A percentile compares a stretch with the other conserved stretches of the same genome.
Conservation (phyloP, 192 early-diverging fungal species). For the Backusella westeae region DNA sequence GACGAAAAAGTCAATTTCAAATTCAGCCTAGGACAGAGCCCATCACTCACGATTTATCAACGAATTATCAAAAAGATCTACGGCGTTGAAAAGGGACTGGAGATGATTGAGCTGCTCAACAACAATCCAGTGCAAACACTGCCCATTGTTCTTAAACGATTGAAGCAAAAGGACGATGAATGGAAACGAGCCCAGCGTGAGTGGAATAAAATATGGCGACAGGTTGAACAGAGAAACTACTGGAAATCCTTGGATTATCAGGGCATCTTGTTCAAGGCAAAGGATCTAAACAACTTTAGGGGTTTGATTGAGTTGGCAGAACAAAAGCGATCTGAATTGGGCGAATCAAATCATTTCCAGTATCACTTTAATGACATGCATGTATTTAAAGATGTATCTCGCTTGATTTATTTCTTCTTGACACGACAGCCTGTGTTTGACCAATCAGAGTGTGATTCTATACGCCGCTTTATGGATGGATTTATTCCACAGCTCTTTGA, state of each 20-base stretch:
- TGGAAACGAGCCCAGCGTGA: conserved; percentile 79
- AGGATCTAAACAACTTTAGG: conserved; percentile 76
- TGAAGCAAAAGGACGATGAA: conserved; percentile 98
- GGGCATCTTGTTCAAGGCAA: conserved; percentile 81
- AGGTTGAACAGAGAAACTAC: conserved; percentile 89
- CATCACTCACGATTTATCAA: conserved; percentile 83
- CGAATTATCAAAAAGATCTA: conserved; percentile 93
- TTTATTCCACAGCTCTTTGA: conserved; percentile 72
- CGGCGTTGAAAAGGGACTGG: conserved; percentile 75
- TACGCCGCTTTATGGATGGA: conserved; percentile 67
- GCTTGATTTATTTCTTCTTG: conserved; percentile 66
- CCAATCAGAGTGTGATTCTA: conserved; percentile 64
- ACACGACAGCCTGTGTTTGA: conserved; percentile 52
- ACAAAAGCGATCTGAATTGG: not conserved
- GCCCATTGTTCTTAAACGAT: conserved; percentile 87
- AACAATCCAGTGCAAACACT: conserved; percentile 86
- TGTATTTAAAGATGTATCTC: conserved; percentile 77
- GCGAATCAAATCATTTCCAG: not conserved
- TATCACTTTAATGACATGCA: conserved; percentile 61
- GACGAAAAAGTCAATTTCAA: conserved; percentile 77
- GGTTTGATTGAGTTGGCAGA: not conserved
- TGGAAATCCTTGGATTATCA: conserved; percentile 95
- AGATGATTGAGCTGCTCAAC: conserved; percentile 90
- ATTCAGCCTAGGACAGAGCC: conserved; percentile 74
- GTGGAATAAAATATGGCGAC: conserved; percentile 79